Evolutionary conservation across 2,329 filamentous ascomycete species (phyloP).

Genomic region (Aspergillus vadensis): DNA sequence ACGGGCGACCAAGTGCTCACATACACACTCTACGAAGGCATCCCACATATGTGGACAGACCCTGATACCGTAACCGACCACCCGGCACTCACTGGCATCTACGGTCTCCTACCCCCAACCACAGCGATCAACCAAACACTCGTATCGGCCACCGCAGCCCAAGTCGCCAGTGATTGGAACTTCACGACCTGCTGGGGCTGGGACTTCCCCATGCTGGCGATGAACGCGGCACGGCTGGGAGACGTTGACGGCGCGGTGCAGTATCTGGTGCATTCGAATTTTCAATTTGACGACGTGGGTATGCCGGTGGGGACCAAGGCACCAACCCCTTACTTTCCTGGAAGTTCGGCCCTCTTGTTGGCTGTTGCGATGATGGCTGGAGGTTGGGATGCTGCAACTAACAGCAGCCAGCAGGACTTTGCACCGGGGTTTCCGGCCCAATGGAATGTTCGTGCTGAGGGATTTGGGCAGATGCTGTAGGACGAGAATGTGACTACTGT

Average conservation of each 20-base stretch:
- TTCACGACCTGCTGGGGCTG: constrained; percentile 49
- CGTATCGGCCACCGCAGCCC: constrained; percentile 41
- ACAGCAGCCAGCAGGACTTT: neutral
- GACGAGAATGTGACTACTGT: neutral
- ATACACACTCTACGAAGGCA: constrained; percentile 59
- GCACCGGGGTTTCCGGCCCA: neutral
- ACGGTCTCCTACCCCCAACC: constrained; percentile 48
- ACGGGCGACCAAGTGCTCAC: constrained; percentile 39
- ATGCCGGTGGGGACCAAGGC: constrained; percentile 57
- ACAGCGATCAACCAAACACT: constrained; percentile 41
- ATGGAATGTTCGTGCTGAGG: neutral
- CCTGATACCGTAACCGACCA: constrained; percentile 44
- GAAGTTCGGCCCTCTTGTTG: constrained; percentile 52
- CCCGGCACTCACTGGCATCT: constrained; percentile 50
- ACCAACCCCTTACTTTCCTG: constrained; percentile 61
- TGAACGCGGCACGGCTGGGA: constrained; percentile 48
- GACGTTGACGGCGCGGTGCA: constrained; percentile 46
- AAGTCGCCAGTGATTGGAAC: constrained; percentile 46
- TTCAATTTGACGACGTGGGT: constrained; percentile 59
- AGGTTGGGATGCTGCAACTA: constrained; percentile 51
- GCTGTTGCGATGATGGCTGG: constrained; percentile 60
- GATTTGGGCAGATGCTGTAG: neutral
- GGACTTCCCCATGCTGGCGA: constrained; percentile 52
- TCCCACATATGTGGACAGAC: constrained; percentile 49
- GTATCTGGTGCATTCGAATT: constrained; percentile 53